These are phyloP conservation scores for Populus hybrid DNA, from an alignment of 441 rosid species.

Conservation along the genomic window DNA sequence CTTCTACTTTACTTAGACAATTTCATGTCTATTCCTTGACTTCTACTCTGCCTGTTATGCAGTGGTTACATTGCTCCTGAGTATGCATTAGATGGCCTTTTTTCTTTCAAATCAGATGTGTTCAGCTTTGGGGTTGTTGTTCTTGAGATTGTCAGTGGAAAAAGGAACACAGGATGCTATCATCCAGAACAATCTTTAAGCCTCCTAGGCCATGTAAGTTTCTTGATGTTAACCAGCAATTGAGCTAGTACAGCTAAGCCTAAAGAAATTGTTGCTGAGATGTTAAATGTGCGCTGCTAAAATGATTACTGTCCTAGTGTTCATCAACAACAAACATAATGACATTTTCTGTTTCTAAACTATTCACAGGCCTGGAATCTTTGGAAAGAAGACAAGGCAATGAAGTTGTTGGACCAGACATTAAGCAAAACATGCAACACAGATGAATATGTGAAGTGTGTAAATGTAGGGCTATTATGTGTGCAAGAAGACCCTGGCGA, in stretches of 20 bases:
- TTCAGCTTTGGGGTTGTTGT: constrained; percentile 69
- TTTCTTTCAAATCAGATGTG: constrained; percentile 67
- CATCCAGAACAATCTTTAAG: constrained; percentile 36
- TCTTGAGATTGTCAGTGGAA: constrained; percentile 58
- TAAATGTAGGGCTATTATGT: constrained; percentile 50
- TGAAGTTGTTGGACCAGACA: constrained; percentile 38
- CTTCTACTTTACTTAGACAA: background rate
- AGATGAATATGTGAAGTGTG: constrained; percentile 39
- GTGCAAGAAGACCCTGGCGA: constrained; percentile 65
- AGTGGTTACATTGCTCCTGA: constrained; percentile 78
- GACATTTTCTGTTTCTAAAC: background rate
- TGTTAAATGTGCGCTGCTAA: too few species aligned
- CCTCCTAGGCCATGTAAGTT: constrained; percentile 56
- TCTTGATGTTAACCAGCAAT: background rate
- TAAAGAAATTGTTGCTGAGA: too few species aligned
- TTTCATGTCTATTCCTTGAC: too few species aligned
- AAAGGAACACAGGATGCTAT: constrained; percentile 48
- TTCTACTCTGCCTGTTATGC: constrained; percentile 6
- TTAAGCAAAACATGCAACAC: constrained; percentile 25
- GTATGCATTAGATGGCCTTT: constrained; percentile 61
- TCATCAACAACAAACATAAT: too few species aligned
- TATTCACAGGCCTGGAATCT: constrained; percentile 53
- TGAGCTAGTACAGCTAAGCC: too few species aligned
- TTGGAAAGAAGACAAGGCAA: constrained; percentile 44
- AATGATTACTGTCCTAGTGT: too few species aligned